phyloP scores from a whole-genome alignment of 441 rosid species.

The Cnidoscolus chayamansa region DNA sequence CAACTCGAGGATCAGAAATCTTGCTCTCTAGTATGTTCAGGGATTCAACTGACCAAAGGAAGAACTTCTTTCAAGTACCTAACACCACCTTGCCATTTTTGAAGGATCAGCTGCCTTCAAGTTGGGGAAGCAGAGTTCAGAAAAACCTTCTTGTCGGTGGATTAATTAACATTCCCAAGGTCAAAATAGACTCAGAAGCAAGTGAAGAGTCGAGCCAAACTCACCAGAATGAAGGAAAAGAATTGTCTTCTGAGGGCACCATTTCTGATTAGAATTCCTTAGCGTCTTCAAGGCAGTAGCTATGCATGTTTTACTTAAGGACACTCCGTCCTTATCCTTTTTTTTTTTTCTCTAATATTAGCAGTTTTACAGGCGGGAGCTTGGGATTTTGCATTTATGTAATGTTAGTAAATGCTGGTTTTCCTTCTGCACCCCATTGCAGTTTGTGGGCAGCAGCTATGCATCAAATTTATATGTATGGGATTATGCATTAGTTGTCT shows the following conservation, averaged over 20 bases:
- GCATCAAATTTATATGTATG: background rate
- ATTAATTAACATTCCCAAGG: slow-evolving; percentile 4
- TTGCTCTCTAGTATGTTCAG: background rate
- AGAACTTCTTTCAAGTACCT: background rate
- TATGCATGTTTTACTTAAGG: too few species aligned
- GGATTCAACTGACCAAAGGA: background rate
- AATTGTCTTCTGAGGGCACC: slow-evolving; percentile 11
- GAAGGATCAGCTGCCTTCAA: background rate
- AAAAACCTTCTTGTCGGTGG: slow-evolving; percentile 13
- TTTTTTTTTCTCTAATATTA: background rate
- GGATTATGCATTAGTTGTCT: background rate
- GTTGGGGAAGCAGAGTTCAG: background rate
- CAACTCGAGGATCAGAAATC: background rate
- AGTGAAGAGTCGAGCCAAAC: background rate
- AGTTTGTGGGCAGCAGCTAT: background rate
- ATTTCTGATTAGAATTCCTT: slow-evolving; percentile 4
- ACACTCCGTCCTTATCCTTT: too few species aligned
- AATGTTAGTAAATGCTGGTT: background rate
- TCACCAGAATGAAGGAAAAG: background rate
- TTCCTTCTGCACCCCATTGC: background rate
- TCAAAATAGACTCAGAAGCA: background rate
- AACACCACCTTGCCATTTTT: background rate
- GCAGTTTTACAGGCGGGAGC: background rate
- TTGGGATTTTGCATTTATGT: background rate
- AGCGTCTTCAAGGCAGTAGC: too few species aligned